Evolutionary conservation across 345 rosid genomes (phyloP), one percentile per base, ranked within the genome.

Genomic region (Aegle marmelos): DNA sequence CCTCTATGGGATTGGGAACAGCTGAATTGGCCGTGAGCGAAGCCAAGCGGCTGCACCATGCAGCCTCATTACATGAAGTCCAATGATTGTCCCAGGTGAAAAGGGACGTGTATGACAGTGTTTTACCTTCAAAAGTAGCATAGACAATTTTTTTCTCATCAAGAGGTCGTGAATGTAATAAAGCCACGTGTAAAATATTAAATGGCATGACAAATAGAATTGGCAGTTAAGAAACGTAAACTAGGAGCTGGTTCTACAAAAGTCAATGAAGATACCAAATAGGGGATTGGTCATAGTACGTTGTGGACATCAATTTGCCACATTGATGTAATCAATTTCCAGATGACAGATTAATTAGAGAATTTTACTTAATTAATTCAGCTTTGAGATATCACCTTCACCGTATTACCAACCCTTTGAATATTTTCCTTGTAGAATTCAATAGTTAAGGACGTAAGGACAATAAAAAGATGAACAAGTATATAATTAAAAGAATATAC

Each of bases 1-100:
- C 82, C 85, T 69, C 54, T 76, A 1, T 87, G 89, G 87, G 94
- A 81, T 9, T 95, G 91, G 94, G 96, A 86, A 50, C 82, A 73
- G 60, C 80, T 81, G 69, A 72, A 72, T 68, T 88, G 95, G 90
- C 45, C 85, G 57, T 86, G 90, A 87, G 30, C 48, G 61, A 65
- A 28, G 36, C 68, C 33, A 22, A 14, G 73, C 36, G 25, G 56
- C 34, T 53, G 6, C 58, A 36, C 5, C 22, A 27, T 6, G 33
- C 72, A 24, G 74, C 63, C 62, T 33, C 28, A 6, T 22, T 9
- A 53, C 25, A 9, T 10, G 39, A n/a, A 19, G 41, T 71, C 22
- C 14, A 41, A 36, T 25, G 17, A 7, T 30, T 30, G 31, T 25
- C 54, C 56, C 4, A 25, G 4, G n/a, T 16, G 19, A 60, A 9